Percentiles rank a stretch among this genome's conserved stretches.
These are phyloP conservation scores for Plasmodium ovale DNA, from an alignment of 169 alveolate species.

Conservation along the genomic window DNA sequence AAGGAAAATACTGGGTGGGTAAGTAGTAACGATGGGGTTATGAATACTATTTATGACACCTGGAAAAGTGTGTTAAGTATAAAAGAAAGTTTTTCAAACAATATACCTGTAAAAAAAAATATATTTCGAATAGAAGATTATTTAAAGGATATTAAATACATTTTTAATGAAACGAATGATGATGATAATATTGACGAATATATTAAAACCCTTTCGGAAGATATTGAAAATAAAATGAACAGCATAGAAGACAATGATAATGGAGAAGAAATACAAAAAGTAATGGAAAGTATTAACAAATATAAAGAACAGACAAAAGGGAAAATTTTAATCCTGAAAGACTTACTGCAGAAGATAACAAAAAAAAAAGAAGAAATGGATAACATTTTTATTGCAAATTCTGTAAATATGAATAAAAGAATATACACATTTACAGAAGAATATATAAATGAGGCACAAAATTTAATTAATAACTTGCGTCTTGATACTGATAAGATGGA, in stretches of 20 bases:
- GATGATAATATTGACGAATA: slow-evolving; percentile 1
- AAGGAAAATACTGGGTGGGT: neutral
- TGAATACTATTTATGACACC: neutral
- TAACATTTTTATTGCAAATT: slow-evolving; percentile 8
- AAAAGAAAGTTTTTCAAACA: slow-evolving; percentile 1
- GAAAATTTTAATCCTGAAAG: neutral
- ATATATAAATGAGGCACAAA: slow-evolving; percentile 16
- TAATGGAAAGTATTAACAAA: neutral
- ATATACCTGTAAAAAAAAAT: neutral
- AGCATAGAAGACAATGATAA: neutral
- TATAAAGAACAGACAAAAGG: slow-evolving; percentile 9
- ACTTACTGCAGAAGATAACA: neutral
- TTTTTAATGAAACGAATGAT: neutral
- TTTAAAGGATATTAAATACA: slow-evolving; percentile 24
- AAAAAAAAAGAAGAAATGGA: slow-evolving; percentile 9
- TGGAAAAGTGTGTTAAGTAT: slow-evolving; percentile 5
- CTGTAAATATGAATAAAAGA: slow-evolving; percentile 11
- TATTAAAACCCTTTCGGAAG: neutral
- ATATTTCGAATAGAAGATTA: neutral
- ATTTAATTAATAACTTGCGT: neutral
- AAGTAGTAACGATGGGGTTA: neutral
- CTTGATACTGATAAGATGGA: slow-evolving; percentile 6
- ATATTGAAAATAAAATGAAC: slow-evolving; percentile 1
- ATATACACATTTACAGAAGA: neutral
- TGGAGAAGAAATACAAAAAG: neutral